A percentile compares a stretch with the other conserved stretches of the same genome.
phyloP scores from a whole-genome alignment of 2,329 filamentous ascomycete genomes.

The Colletotrichum shisoi region DNA sequence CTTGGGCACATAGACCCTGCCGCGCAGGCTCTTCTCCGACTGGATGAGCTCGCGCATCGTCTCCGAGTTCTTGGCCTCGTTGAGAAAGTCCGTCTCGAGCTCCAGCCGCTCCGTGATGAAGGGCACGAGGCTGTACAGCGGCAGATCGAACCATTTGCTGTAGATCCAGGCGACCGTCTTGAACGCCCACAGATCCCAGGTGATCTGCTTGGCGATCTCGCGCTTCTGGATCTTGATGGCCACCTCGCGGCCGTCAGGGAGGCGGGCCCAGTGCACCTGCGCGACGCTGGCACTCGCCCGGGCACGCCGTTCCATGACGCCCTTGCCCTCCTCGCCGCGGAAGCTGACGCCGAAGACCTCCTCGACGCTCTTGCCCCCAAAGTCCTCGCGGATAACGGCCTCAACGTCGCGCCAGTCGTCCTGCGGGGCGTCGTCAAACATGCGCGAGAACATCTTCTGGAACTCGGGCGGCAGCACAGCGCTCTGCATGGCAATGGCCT shows the following conservation, averaged over 20 bases:
- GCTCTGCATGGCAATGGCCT: constrained; percentile 98
- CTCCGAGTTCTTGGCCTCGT: constrained; percentile 88
- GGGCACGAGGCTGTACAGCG: constrained; percentile 87
- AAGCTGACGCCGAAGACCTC: constrained; percentile 94
- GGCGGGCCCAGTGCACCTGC: constrained; percentile 92
- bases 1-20: constrained; percentile 85
- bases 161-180: constrained; percentile 86
- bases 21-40: constrained; percentile 76
- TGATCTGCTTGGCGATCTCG: constrained; percentile 89
- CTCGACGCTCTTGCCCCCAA: constrained; percentile 81
- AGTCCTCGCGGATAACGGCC: constrained; percentile 85
- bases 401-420: constrained; percentile 87
- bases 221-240: constrained; percentile 97
- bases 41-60: constrained; percentile 81
- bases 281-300: constrained; percentile 88
- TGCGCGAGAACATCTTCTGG: constrained; percentile 91
- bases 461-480: constrained; percentile 93
- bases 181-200: constrained; percentile 96
- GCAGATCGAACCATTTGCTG: constrained; percentile 89
- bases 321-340: constrained; percentile 70
- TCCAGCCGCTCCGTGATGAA: constrained; percentile 92
- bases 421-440: constrained; percentile 98
- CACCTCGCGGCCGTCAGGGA: constrained; percentile 87
- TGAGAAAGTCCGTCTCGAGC: constrained; percentile 92
- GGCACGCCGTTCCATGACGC: constrained; percentile 68